Evolutionary conservation across 345 rosid species (phyloP).

Genomic region (Tarenaya hassleriana): DNA sequence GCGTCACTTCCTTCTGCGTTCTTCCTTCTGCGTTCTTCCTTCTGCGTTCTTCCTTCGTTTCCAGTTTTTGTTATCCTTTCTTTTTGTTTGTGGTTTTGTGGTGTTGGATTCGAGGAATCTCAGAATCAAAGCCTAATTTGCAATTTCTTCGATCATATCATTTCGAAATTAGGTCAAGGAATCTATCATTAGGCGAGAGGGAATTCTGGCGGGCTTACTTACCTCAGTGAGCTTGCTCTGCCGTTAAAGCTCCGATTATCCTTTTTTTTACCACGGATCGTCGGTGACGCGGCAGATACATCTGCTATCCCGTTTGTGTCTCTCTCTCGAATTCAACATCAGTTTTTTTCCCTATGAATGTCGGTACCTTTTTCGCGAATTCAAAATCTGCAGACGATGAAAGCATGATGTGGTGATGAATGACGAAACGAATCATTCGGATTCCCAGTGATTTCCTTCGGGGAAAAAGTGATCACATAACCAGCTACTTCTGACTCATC

Average conservation of each 20-base stretch:
- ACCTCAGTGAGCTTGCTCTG: constrained; percentile 18
- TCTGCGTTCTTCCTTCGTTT: not conserved
- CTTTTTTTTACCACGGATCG: not conserved
- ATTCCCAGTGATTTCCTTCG: constrained; percentile 26
- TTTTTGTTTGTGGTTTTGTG: not conserved
- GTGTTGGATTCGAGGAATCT: too few relatives aligned
- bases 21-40: too few relatives aligned
- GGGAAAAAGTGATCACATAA: constrained; percentile 19
- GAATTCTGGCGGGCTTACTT: constrained; percentile 7
- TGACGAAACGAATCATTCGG: constrained; percentile 33
- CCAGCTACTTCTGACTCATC: constrained; percentile 33
- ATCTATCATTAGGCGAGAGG: constrained; percentile 27
- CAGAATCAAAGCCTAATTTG: constrained; percentile 13
- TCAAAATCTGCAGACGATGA: not conserved
- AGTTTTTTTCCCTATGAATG: too few relatives aligned
- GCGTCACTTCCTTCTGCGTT: not conserved
- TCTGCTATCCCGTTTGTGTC: not conserved
- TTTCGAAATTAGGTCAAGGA: constrained; percentile 9
- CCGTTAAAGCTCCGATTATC: not conserved
- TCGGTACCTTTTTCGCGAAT: too few relatives aligned
- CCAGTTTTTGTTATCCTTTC: not conserved
- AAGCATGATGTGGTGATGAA: constrained; percentile 19
- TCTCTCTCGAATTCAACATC: not conserved
- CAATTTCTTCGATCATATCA: constrained; percentile 12
- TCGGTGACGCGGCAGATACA: constrained; percentile 15